These are phyloP conservation scores for Phytophthora capsici DNA, from an alignment of 352 stramenopile species.

Conservation along the genomic window DNA sequence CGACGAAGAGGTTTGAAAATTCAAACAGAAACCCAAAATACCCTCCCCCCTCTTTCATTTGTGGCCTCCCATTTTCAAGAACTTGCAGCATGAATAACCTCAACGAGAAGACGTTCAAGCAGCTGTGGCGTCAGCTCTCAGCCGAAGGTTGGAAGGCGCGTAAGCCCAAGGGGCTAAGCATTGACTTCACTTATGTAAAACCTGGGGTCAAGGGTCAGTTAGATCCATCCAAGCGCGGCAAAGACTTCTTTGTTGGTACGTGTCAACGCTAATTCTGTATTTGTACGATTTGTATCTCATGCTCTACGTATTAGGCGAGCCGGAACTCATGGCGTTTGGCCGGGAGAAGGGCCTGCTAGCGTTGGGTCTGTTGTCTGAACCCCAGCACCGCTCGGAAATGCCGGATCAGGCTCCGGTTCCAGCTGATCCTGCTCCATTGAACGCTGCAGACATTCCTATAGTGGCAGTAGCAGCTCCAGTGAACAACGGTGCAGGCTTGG, in stretches of 20 bases:
- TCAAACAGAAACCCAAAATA: not conserved
- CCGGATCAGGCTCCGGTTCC: no score
- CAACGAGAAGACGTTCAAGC: not conserved
- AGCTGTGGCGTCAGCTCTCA: not conserved
- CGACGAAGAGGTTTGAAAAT: not conserved
- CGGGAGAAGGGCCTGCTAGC: no score
- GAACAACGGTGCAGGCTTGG: no score
- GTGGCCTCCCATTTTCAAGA: no score
- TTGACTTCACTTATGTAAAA: not conserved
- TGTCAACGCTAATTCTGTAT: not conserved
- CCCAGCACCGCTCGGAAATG: no score
- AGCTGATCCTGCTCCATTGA: no score
- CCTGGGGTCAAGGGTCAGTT: not conserved
- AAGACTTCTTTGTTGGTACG: not conserved
- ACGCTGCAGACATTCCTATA: no score
- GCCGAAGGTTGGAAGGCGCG: not conserved
- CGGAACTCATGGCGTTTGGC: no score
- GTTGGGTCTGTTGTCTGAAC: no score
- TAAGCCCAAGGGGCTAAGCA: not conserved
- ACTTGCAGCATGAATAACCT: not conserved
- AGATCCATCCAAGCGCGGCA: not conserved
- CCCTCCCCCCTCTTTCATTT: no score
- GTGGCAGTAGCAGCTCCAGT: no score
- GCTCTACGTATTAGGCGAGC: no score
- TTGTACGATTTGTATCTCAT: not conserved